phyloP scores from a whole-genome alignment of 1,139 yeast genomes.

The Pichia sp. region DNA sequence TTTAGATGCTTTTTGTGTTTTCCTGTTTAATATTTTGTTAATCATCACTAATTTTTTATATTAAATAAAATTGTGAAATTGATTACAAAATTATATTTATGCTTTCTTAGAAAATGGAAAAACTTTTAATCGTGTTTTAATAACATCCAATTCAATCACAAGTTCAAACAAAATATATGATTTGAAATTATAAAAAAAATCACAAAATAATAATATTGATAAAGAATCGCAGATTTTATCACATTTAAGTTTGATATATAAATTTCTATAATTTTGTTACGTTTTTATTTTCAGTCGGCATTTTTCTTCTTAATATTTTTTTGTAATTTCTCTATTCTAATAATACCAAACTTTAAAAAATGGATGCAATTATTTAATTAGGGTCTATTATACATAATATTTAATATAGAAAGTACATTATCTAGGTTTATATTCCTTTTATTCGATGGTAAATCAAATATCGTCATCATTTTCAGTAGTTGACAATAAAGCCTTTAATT shows the following conservation, averaged over 20 bases:
- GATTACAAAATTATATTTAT: not conserved
- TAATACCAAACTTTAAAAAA: too few relatives aligned
- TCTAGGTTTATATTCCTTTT: too few relatives aligned
- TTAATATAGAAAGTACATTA: too few relatives aligned
- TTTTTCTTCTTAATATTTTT: too few relatives aligned
- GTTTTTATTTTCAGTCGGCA: too few relatives aligned
- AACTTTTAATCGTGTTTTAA: too few relatives aligned
- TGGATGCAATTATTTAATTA: too few relatives aligned
- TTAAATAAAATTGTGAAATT: not conserved
- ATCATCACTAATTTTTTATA: not conserved
- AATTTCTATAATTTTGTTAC: too few relatives aligned
- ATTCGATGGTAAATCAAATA: not conserved
- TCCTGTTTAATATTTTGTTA: not conserved
- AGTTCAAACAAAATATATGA: not conserved
- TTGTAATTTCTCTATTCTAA: too few relatives aligned
- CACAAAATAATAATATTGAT: too few relatives aligned
- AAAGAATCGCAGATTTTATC: too few relatives aligned
- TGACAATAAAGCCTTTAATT: slow-evolving; percentile 76
- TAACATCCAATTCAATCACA: not conserved
- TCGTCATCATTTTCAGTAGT: slow-evolving; percentile 54
- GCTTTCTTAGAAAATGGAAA: not conserved
- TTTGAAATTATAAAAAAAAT: not conserved
- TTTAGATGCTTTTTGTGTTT: not conserved
- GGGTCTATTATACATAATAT: not conserved
- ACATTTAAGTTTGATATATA: too few relatives aligned